phyloP scores from a whole-genome alignment of 2,329 filamentous ascomycete species.

The Hypoxylon sp. region DNA sequence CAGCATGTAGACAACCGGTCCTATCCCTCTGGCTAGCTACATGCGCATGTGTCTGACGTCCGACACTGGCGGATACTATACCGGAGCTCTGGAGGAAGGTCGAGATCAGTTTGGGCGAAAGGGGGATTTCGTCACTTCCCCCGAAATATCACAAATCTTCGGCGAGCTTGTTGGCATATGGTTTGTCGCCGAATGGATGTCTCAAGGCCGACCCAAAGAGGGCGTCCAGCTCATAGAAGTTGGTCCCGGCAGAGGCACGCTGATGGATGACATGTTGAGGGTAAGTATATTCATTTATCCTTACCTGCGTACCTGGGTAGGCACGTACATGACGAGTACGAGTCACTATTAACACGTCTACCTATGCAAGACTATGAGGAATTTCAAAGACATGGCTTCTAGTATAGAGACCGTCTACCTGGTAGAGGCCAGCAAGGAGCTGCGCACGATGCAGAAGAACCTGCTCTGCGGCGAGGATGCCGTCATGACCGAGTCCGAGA shows the following conservation, averaged over 20 bases:
- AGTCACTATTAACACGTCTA: not conserved
- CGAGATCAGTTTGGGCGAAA: conserved; percentile 90
- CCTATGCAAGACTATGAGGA: conserved; percentile 73
- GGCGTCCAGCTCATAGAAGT: conserved; percentile 93
- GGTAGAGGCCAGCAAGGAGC: conserved; percentile 86
- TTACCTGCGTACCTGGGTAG: no score
- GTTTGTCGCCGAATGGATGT: conserved; percentile 96
- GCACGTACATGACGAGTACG: no score
- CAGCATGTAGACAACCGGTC: conserved; percentile 73
- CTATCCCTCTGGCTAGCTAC: conserved; percentile 89
- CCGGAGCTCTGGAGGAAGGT: conserved; percentile 70
- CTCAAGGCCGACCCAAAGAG: conserved; percentile 76
- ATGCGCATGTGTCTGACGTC: conserved; percentile 99
- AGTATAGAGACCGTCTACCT: conserved; percentile 90
- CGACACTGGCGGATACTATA: conserved; percentile 93
- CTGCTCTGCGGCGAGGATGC: conserved; percentile 79
- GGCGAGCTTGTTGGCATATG: conserved; percentile 93
- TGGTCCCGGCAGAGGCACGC: conserved; percentile 89
- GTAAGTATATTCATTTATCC: conserved; percentile 58
- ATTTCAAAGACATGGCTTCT: conserved; percentile 79
- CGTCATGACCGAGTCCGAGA: conserved; percentile 72
- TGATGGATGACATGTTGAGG: conserved; percentile 96
- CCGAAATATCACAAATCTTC: conserved; percentile 97
- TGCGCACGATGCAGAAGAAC: conserved; percentile 79
- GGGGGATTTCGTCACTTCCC: conserved; percentile 96